Conservation (phyloP, 495 filamentous ascomycete genomes). For the Xylaria venustula region DNA sequence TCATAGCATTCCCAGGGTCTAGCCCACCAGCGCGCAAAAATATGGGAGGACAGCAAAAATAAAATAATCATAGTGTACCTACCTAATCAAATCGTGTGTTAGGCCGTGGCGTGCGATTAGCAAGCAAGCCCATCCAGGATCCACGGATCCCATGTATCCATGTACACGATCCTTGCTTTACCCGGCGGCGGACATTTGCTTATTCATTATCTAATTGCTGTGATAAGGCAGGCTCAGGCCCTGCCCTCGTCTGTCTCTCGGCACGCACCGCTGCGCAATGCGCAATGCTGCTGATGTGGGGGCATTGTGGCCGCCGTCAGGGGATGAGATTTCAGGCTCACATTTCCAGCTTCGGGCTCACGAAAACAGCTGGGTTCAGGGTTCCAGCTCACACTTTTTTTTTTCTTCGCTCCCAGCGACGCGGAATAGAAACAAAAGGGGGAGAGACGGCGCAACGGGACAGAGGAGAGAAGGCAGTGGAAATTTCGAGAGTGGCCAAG, state of each 20-base stretch:
- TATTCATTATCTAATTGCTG: constrained; percentile 6
- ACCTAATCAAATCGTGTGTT: not conserved
- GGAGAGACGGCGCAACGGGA: too few species aligned
- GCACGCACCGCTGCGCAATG: constrained; percentile 1
- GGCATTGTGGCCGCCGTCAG: constrained; percentile 10
- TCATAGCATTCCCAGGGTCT: constrained; percentile 20
- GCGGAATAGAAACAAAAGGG: not conserved
- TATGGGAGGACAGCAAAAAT: not conserved
- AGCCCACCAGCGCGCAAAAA: constrained; percentile 17
- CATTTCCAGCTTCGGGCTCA: not conserved
- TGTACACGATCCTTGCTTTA: constrained; percentile 1
- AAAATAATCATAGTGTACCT: too few species aligned
- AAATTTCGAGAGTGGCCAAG: constrained; percentile 21
- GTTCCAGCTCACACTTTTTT: not conserved
- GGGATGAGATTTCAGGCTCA: constrained; percentile 6
- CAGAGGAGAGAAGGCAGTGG: constrained; percentile 4
- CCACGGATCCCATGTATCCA: too few species aligned
- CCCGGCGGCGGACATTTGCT: constrained; percentile 3
- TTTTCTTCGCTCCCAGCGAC: not conserved
- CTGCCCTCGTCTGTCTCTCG: constrained; percentile 2
- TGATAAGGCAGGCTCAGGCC: not conserved
- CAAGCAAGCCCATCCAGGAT: too few species aligned
- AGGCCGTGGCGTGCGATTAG: constrained; percentile 19
- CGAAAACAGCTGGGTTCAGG: not conserved
- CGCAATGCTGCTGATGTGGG: constrained; percentile 9